These are phyloP conservation scores for Glomus cerebriforme DNA, from an alignment of 192 early-diverging fungal species.

Conservation along the genomic window DNA sequence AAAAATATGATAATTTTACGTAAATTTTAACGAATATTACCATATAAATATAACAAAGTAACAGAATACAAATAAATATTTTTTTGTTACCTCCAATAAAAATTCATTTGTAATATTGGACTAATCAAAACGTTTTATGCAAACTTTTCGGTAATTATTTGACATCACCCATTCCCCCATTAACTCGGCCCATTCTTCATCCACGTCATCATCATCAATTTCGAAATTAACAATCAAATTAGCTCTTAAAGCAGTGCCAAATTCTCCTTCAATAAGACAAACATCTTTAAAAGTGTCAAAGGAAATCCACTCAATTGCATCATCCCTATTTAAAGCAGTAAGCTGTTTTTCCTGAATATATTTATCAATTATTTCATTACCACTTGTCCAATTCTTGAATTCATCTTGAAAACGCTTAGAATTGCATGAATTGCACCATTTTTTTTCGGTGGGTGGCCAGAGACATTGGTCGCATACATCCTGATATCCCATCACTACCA, in stretches of 20 bases:
- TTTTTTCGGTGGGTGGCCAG: no score
- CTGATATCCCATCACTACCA: conserved; percentile 43
- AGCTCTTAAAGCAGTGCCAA: conserved; percentile 6
- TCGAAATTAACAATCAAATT: background rate
- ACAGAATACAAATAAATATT: background rate
- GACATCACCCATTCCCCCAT: background rate
- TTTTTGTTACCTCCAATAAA: background rate
- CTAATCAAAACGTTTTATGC: background rate
- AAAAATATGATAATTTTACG: no score
- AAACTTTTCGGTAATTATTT: background rate
- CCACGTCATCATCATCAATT: no score
- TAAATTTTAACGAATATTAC: no score
- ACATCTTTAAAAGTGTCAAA: background rate
- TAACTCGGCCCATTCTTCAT: background rate
- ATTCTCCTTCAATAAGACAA: background rate
- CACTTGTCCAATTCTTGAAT: background rate
- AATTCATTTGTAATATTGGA: background rate
- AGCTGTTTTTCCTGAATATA: background rate
- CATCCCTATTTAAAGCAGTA: background rate
- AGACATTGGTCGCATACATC: no score
- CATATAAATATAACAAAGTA: no score
- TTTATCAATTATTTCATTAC: conserved; percentile 2
- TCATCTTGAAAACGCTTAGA: background rate
- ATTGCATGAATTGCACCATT: no score
- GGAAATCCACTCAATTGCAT: background rate